A percentile compares a stretch with the other conserved stretches of the same genome.
Evolutionary conservation across 805 yeast species (phyloP).

Genomic region (Candida palmyrensis): DNA sequence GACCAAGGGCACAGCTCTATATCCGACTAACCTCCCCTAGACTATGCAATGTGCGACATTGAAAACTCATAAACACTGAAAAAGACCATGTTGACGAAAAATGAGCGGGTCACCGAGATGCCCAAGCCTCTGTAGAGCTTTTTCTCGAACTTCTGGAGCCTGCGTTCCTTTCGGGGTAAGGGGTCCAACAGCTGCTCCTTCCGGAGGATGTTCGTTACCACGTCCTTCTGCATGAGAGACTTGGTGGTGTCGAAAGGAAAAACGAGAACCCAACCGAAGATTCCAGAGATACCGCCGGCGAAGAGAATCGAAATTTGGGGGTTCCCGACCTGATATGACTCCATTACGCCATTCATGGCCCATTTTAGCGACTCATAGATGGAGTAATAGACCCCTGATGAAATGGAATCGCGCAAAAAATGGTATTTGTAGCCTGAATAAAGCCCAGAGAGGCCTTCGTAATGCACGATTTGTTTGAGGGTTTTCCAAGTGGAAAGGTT

Average conservation of each 20-base stretch:
- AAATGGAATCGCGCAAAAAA: constrained; percentile 59
- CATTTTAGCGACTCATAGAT: constrained; percentile 70
- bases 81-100: constrained; percentile 69
- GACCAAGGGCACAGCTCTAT: constrained; percentile 1
- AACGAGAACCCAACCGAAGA: constrained; percentile 66
- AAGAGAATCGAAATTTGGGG: constrained; percentile 30
- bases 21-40: too few relatives aligned
- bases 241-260: constrained; percentile 83
- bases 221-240: constrained; percentile 68
- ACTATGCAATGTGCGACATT: constrained; percentile 41
- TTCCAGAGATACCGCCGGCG: constrained; percentile 80
- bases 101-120: constrained; percentile 66
- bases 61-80: constrained; percentile 67
- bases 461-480: constrained; percentile 42
- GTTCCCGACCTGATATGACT: constrained; percentile 20
- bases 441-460: constrained; percentile 59
- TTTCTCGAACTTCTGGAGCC: constrained; percentile 29
- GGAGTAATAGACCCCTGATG: constrained; percentile 70
- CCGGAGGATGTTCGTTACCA: constrained; percentile 62
- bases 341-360: constrained; percentile 28
- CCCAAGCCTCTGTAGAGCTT: constrained; percentile 74
- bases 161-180: constrained; percentile 24
- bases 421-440: constrained; percentile 74
- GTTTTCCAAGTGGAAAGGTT: constrained; percentile 37
- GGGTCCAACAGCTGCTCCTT: constrained; percentile 42